Conservation (phyloP, 1,139 yeast genomes). For the Pneumocystis jirovecii region DNA sequence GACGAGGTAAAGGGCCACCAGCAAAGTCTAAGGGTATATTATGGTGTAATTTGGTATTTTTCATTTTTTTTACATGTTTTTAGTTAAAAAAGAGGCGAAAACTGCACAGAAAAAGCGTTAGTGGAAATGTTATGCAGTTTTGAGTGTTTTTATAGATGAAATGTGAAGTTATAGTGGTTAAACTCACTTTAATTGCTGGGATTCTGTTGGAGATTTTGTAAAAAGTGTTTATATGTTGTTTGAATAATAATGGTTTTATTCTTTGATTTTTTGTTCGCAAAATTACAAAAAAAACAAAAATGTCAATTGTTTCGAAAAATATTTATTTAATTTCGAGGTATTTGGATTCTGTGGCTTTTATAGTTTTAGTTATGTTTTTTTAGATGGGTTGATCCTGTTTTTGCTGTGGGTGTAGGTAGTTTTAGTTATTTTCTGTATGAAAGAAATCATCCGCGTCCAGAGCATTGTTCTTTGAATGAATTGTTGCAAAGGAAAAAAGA, state of each 20-base stretch:
- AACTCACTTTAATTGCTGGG: too few species aligned
- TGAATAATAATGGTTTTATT: too few species aligned
- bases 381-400: background rate
- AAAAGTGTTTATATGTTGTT: too few species aligned
- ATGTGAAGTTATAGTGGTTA: background rate
- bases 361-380: background rate
- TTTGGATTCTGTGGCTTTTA: background rate
- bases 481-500: background rate
- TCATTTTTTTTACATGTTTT: background rate
- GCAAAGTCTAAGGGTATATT: background rate
- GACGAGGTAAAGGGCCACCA: background rate
- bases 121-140: background rate
- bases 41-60: background rate
- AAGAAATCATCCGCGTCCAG: background rate
- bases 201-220: too few species aligned
- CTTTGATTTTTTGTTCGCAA: background rate
- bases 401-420: background rate
- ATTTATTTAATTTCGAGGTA: background rate
- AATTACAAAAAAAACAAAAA: background rate
- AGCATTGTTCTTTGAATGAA: background rate
- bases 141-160: background rate
- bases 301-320: background rate
- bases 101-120: background rate
- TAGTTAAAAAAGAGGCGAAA: background rate
- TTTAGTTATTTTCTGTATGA: conserved; percentile 1